Base-by-base conservation (phyloP, 441 rosid species). In the Erodium texanum region DNA sequence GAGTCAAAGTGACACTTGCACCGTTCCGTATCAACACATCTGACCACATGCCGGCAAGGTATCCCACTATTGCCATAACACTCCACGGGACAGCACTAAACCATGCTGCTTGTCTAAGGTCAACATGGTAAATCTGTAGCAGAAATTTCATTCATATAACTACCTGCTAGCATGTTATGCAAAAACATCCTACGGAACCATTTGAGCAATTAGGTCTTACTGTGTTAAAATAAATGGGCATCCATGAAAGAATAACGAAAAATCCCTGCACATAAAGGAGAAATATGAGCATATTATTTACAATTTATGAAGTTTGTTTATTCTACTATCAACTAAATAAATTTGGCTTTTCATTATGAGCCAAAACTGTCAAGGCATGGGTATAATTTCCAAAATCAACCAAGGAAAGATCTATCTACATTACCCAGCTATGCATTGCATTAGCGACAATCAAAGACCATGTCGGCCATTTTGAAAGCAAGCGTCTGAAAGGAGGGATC, bases 351-450 rank as follows among this genome's bases (percentile, higher is more conserved):
- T 34, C 56, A 24, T 19, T 56, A 2, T 19, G 3, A 56, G 62
- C 62, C 62, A 19, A 56, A 56, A 56, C 1, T 8, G 10, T 20
- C 24, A 20, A 2, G 62, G 14, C 62, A 56, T 56, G 4, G 62
- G 23, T 19, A 56, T 59, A 23, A 41, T 45, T 27, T 54, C 65
- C 38, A 45, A 23, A 24, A 68, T 36, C 62, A 61, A 27, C 52
- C 45, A 64, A 36, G 61, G 63, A 68, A 56, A 62, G 66, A 12
- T 29, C 15, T 48, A 20, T 38, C 70, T 45, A 52, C 71, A 74
- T 73, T 87, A 93, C 96, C 97, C 97, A 93, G 82, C 93, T 88
- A 74, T 91, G 97, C 96, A 91, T 93, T 52, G 93, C 76, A 85
- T 93, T 93, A 65, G 96, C 97, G 64, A 89, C 79, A 23, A 93